These are phyloP conservation scores for Paecilomyces variotii DNA, from an alignment of 2,329 filamentous ascomycete genomes.

Conservation along the genomic window DNA sequence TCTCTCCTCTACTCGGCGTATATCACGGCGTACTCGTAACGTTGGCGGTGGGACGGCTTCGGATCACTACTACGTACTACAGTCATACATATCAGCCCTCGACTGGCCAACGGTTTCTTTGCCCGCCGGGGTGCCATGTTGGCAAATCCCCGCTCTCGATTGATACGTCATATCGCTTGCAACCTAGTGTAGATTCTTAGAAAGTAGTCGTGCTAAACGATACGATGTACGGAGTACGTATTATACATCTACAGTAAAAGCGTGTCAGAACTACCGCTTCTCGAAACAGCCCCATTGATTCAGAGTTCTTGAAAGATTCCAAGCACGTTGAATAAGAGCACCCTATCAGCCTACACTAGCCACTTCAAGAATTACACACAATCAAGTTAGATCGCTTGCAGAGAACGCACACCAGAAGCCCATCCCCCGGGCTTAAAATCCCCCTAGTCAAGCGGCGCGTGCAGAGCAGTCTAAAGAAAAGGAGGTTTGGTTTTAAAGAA, in stretches of 20 bases:
- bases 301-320: background rate
- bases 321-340: background rate
- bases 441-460: background rate
- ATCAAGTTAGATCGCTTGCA: background rate
- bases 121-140: too few species aligned
- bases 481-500: background rate
- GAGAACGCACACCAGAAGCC: background rate
- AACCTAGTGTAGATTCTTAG: background rate
- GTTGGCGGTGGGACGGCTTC: background rate
- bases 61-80: background rate
- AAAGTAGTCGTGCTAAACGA: too few species aligned
- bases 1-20: background rate
- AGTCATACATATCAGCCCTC: background rate
- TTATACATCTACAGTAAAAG: too few species aligned
- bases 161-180: background rate
- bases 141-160: background rate
- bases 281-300: background rate
- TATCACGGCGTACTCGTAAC: background rate
- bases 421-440: too few species aligned
- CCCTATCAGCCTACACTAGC: background rate
- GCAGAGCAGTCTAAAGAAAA: background rate
- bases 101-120: background rate
- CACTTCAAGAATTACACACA: background rate
- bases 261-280: background rate
- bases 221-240: too few species aligned